Percentiles rank a stretch among this genome's conserved stretches.
These are phyloP conservation scores for Aspergillus pseudoterreus DNA, from an alignment of 2,329 filamentous ascomycete species.

Conservation along the genomic window DNA sequence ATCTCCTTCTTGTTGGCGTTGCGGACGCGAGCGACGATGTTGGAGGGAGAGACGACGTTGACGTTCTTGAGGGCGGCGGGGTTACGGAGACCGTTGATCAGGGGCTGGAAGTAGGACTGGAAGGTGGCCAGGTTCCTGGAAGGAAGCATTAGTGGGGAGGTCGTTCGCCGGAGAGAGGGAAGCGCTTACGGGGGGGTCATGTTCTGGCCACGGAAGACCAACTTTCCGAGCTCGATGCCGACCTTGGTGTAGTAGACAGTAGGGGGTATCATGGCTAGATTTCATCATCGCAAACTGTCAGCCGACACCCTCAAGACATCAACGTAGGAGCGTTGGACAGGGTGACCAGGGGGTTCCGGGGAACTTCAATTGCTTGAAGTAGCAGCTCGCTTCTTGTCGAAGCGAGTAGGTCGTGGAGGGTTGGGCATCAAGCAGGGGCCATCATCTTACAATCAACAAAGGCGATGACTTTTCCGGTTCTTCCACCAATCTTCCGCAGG, in stretches of 20 bases:
- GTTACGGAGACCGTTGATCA: conserved; percentile 68
- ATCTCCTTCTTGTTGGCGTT: conserved; percentile 70
- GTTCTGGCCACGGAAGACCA: conserved; percentile 81
- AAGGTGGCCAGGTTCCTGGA: conserved; percentile 72
- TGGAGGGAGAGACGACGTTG: conserved; percentile 53
- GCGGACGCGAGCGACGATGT: conserved; percentile 57
- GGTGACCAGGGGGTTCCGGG: no score
- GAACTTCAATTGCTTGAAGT: no score
- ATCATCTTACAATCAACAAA: conserved; percentile 76
- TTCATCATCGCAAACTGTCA: conserved; percentile 18
- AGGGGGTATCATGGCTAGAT: conserved; percentile 74
- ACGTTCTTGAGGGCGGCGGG: conserved; percentile 59
- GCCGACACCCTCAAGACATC: conserved; percentile 6
- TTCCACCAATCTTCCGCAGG: conserved; percentile 74
- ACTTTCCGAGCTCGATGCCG: conserved; percentile 78
- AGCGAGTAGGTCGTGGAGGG: no score
- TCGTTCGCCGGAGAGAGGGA: conserved; percentile 3
- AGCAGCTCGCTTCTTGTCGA: no score
- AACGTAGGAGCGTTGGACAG: no score
- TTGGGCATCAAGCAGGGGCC: conserved; percentile 3
- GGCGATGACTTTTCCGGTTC: conserved; percentile 71
- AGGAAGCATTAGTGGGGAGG: conserved; percentile 12
- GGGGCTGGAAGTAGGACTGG: conserved; percentile 78
- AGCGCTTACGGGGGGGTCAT: conserved; percentile 89
- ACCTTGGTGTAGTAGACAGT: conserved; percentile 92